Conservation (phyloP, 495 filamentous ascomycete genomes). For the Schizothecium vesticola region DNA sequence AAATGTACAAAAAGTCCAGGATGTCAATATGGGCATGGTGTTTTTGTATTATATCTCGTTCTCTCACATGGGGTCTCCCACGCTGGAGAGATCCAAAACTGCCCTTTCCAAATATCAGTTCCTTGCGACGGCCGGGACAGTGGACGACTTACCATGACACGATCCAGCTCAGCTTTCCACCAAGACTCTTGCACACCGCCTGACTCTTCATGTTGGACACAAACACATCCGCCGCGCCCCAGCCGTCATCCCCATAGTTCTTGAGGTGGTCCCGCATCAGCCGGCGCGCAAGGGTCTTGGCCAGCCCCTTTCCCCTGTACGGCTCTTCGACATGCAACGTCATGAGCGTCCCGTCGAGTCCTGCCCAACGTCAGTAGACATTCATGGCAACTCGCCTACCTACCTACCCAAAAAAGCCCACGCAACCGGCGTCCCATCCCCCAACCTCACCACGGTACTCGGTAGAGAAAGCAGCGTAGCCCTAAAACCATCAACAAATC, state of each 20-base stretch:
- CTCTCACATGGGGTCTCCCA: slow-evolving; percentile 13
- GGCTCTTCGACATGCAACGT: slow-evolving; percentile 34
- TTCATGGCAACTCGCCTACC: not conserved
- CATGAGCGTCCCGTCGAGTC: slow-evolving; percentile 31
- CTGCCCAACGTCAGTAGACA: slow-evolving; percentile 1
- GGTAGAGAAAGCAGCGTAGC: slow-evolving; percentile 34
- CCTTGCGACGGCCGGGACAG: not conserved
- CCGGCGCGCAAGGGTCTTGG: slow-evolving; percentile 38
- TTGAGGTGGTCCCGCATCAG: slow-evolving; percentile 35
- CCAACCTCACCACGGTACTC: slow-evolving; percentile 29
- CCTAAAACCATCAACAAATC: slow-evolving; percentile 12
- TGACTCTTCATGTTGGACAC: slow-evolving; percentile 37
- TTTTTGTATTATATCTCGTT: not conserved
- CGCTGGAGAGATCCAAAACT: slow-evolving; percentile 14
- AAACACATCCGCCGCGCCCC: slow-evolving; percentile 41
- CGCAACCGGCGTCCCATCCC: slow-evolving; percentile 34
- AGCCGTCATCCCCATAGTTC: slow-evolving; percentile 35
- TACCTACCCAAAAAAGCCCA: slow-evolving; percentile 40
- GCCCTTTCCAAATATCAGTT: slow-evolving; percentile 15
- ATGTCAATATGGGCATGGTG: not conserved
- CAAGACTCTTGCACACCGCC: slow-evolving; percentile 39
- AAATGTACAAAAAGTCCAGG: not conserved
- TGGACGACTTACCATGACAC: slow-evolving; percentile 37
- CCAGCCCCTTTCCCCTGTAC: slow-evolving; percentile 41
- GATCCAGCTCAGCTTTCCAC: slow-evolving; percentile 33